Evolutionary conservation across 345 rosid genomes (phyloP).

Genomic region (Syzygium aromaticum): DNA sequence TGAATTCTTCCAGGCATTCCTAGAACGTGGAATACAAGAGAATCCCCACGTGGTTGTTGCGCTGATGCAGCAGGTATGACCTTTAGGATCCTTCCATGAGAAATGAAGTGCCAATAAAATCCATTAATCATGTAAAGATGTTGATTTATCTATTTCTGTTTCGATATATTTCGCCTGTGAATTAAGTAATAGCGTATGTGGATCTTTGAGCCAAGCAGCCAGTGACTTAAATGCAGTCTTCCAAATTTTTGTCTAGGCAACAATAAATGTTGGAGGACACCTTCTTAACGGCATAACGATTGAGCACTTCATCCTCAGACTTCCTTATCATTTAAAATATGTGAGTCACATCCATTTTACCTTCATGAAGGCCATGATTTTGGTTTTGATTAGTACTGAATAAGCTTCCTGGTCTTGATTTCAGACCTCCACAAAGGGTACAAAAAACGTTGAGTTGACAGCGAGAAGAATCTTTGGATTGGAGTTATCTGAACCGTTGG

Average conservation of each 20-base stretch:
- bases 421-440: slow-evolving; percentile 35
- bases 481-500: slow-evolving; percentile 79
- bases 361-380: not conserved
- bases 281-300: slow-evolving; percentile 55
- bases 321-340: slow-evolving; percentile 62
- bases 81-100: not conserved
- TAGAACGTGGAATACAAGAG: slow-evolving; percentile 69
- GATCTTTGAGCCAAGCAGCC: not conserved
- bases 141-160: not conserved
- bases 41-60: slow-evolving; percentile 50
- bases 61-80: slow-evolving; percentile 57
- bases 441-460: slow-evolving; percentile 49
- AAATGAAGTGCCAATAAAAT: not conserved
- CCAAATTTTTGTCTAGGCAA: slow-evolving; percentile 37
- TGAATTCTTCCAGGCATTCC: slow-evolving; percentile 45
- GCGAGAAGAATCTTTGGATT: slow-evolving; percentile 53
- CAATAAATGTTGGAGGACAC: slow-evolving; percentile 68
- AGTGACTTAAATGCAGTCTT: not conserved
- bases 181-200: not conserved
- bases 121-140: not conserved
- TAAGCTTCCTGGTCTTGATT: not conserved
- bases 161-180: not conserved
- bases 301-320: slow-evolving; percentile 77
- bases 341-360: slow-evolving; percentile 21
- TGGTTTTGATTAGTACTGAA: slow-evolving; percentile 1